phyloP scores from a whole-genome alignment of 352 stramenopile species.

The Pythium diclinum region DNA sequence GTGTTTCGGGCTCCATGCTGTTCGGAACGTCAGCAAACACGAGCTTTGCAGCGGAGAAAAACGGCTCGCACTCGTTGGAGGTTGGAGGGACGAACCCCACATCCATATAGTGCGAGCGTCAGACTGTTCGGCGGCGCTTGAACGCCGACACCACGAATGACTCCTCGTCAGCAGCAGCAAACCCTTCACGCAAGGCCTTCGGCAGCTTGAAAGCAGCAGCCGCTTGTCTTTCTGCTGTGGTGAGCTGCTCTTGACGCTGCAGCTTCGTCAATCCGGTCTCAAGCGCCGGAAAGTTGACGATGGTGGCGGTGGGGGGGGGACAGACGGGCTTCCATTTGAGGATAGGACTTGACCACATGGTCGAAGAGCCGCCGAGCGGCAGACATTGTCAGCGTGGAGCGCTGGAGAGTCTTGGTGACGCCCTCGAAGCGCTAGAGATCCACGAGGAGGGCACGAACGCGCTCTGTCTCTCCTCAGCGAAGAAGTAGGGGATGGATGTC shows the following conservation, averaged over 20 bases:
- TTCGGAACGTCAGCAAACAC: slow-evolving; percentile 14
- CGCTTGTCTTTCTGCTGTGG: background rate
- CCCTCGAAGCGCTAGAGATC: background rate
- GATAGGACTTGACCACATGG: background rate
- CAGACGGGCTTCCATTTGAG: background rate
- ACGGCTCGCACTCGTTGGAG: slow-evolving; percentile 20
- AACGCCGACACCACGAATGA: slow-evolving; percentile 13
- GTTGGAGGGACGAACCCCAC: background rate
- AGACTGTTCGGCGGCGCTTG: background rate
- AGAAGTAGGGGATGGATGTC: too few species aligned
- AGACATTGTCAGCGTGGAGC: background rate
- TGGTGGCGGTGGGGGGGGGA: background rate
- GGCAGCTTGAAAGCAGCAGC: background rate
- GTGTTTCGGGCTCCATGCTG: slow-evolving; percentile 20
- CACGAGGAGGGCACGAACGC: too few species aligned
- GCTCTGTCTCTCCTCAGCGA: too few species aligned
- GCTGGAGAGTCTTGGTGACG: background rate
- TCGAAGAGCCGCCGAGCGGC: background rate
- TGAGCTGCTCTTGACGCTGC: background rate
- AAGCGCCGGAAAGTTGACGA: background rate
- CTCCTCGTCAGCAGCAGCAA: too few species aligned
- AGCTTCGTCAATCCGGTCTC: background rate
- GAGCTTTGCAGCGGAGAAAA: slow-evolving; percentile 19
- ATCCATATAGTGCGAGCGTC: background rate
- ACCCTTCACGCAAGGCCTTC: too few species aligned